A percentile compares a stretch with the other conserved stretches of the same genome.
These are phyloP conservation scores for Pyrenophora graminea DNA, from an alignment of 2,329 filamentous ascomycete species.

Conservation along the genomic window DNA sequence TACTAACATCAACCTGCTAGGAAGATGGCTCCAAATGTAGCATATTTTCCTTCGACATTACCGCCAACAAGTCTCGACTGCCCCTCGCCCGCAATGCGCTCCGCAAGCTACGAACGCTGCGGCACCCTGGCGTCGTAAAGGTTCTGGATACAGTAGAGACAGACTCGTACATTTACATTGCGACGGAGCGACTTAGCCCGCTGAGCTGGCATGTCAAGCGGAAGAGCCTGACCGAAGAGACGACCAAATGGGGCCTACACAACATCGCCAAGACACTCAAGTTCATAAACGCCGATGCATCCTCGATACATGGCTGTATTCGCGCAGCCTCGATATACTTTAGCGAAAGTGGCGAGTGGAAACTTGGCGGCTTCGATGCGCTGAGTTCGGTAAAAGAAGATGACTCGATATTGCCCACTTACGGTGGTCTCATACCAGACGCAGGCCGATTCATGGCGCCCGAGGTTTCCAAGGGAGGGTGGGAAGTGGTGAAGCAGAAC, in stretches of 20 bases:
- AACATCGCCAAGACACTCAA: constrained; percentile 90
- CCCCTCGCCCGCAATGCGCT: constrained; percentile 91
- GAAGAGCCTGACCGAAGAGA: constrained; percentile 86
- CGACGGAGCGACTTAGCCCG: constrained; percentile 86
- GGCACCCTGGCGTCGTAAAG: constrained; percentile 93
- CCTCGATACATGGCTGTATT: constrained; percentile 87
- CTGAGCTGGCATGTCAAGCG: constrained; percentile 88
- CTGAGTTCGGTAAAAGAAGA: constrained; percentile 96
- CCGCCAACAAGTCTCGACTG: constrained; percentile 76
- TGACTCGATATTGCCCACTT: constrained; percentile 88
- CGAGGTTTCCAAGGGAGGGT: constrained; percentile 83
- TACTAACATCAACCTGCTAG: constrained; percentile 54
- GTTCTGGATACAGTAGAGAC: constrained; percentile 96
- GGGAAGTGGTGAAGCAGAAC: constrained; percentile 85
- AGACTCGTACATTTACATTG: constrained; percentile 93
- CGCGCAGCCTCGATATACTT: constrained; percentile 87
- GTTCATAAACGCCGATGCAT: constrained; percentile 92
- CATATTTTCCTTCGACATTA: constrained; percentile 93
- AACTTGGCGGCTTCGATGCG: constrained; percentile 89
- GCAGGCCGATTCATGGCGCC: constrained; percentile 83
- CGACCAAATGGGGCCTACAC: constrained; percentile 93
- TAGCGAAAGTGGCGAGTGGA: constrained; percentile 97
- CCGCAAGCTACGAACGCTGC: constrained; percentile 87
- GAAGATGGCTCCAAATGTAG: constrained; percentile 94
- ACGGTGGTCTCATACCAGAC: constrained; percentile 85